Conservation (phyloP, 2,329 filamentous ascomycete genomes). For the Ceratocystis destructans region DNA sequence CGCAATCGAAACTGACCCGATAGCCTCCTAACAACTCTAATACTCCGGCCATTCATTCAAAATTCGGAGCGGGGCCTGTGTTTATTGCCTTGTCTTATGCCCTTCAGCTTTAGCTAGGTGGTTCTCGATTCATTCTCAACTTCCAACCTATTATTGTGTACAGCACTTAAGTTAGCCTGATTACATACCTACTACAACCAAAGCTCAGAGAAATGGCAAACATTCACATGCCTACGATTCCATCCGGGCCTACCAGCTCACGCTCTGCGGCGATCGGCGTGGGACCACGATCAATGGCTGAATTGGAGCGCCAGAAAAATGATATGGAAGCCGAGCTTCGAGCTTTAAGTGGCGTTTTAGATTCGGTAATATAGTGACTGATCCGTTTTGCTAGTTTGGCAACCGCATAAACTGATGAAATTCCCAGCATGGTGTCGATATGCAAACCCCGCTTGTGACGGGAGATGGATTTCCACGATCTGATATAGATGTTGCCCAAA, state of each 20-base stretch:
- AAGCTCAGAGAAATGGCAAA: conserved; percentile 34
- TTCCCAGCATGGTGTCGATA: conserved; percentile 71
- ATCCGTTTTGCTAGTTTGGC: conserved; percentile 9
- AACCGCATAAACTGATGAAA: neutral
- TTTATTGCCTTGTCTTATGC: too few relatives aligned
- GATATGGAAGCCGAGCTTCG: conserved; percentile 74
- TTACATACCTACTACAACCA: neutral
- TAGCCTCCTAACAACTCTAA: neutral
- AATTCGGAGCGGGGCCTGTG: too few relatives aligned
- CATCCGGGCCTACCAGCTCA: conserved; percentile 61
- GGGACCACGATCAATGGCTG: conserved; percentile 53
- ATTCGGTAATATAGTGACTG: conserved; percentile 47
- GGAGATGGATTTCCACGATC: conserved; percentile 83
- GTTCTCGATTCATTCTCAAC: neutral
- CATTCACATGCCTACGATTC: conserved; percentile 44
- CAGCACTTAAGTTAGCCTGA: neutral
- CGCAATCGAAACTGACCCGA: too few relatives aligned
- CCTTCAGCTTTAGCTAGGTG: too few relatives aligned
- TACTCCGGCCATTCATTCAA: too few relatives aligned
- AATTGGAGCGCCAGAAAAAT: conserved; percentile 76
- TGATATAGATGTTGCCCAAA: conserved; percentile 90
- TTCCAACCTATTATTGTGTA: neutral
- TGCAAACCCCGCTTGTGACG: conserved; percentile 78
- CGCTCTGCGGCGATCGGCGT: conserved; percentile 46
- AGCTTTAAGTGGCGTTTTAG: conserved; percentile 71